Conservation (phyloP, 169 alveolate species). For the Plasmodium knowlesi region DNA sequence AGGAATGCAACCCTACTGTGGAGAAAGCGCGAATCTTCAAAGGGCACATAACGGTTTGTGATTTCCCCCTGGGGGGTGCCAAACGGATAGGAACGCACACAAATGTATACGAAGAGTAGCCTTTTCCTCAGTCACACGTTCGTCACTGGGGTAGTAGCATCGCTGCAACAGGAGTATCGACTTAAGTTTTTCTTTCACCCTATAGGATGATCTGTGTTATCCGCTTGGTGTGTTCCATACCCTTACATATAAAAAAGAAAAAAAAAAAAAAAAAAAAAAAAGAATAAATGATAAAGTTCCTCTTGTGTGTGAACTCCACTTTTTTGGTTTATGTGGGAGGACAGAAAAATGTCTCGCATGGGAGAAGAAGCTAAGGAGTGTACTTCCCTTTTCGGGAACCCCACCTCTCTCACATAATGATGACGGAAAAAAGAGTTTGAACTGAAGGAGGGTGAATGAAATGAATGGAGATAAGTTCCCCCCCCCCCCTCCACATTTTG, state of each 20-base stretch:
- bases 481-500: not conserved
- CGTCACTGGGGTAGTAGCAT: not conserved
- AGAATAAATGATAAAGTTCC: not conserved
- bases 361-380: not conserved
- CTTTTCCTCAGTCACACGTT: not conserved
- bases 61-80: not conserved
- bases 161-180: not conserved
- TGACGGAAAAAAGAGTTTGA: not conserved
- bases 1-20: not conserved
- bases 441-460: not conserved
- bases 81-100: not conserved
- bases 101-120: not conserved
- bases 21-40: not conserved
- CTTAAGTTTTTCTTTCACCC: not conserved
- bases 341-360: too few relatives aligned
- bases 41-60: not conserved
- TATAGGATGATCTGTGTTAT: not conserved
- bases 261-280: too few relatives aligned
- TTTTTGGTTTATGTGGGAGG: not conserved
- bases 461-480: not conserved
- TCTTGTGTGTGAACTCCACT: not conserved
- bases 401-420: not conserved
- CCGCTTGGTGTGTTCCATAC: not conserved
- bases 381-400: not conserved
- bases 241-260: not conserved